Base-by-base conservation (phyloP, 305 asterid genomes). In the Petunia hybrid region DNA sequence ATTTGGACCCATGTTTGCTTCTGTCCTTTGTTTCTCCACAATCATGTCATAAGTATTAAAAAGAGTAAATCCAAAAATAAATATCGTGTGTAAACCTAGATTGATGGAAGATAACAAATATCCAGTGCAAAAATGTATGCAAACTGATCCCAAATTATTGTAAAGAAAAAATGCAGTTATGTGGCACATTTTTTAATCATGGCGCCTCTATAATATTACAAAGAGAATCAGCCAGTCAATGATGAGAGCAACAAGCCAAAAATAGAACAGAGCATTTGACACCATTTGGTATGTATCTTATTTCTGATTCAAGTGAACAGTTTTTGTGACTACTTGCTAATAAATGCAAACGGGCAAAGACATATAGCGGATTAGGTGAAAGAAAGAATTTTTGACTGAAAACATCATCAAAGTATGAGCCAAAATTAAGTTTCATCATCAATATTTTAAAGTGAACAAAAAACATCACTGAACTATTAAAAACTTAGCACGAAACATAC, bases 21-120 rank as follows among this genome's bases (percentile, higher is more conserved):
- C 16, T 46, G 77, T 70, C 16, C 51, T 0, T 66, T 14, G 22
- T 70, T 73, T 36, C 78, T 51, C 31, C 78, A 51, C 46, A 73
- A 2, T 53, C 4, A 70, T 69, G 40, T 67, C 14, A 67, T 70
- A 31, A 46, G 60, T 70, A 13, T 14, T 41, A 3, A 4, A 1
- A 42, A 68, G 4, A 16, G 38, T 2, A n/a, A 42, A 0, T 22
- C 31, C 0, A 22, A 22, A 22, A 22, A 22, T 22, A 22, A 22
- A 22, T 22, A 22, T 22, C 31, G 31, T 22, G 31, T 22, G 0
- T 22, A 22, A 22, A 22, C 31, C 31, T 22, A 22, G 0, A 0
- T 22, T 22, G 31, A 22, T 22, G 31, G 31, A 22, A 22, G 31
- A 22, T 22, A 22, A 22, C 31, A 22, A 22, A 22, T 22, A 22